phyloP scores from a whole-genome alignment of 768 basidiomycete genomes.

The Clathrus columnatus region DNA sequence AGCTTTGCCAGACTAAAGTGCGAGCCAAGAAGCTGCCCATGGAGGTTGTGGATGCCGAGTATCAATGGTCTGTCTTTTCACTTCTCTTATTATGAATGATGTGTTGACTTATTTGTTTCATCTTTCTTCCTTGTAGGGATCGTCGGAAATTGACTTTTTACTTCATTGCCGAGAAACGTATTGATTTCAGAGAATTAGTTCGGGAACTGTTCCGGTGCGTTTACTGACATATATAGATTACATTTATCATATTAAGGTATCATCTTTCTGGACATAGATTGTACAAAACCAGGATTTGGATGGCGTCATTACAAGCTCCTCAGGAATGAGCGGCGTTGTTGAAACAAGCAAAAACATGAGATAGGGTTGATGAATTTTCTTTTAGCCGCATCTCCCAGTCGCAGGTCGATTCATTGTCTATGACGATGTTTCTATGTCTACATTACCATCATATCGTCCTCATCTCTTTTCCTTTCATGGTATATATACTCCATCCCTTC shows the following conservation, averaged over 20 bases:
- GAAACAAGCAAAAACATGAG: neutral
- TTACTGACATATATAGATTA: neutral
- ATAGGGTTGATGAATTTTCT: neutral
- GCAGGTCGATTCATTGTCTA: too few relatives aligned
- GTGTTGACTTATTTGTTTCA: neutral
- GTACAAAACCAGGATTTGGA: constrained; percentile 95
- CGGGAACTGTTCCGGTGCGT: constrained; percentile 84
- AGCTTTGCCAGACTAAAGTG: constrained; percentile 87
- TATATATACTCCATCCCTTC: too few relatives aligned
- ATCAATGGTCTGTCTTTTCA: constrained; percentile 70
- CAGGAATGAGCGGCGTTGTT: constrained; percentile 5
- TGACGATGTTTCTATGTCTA: too few relatives aligned
- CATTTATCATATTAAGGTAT: neutral
- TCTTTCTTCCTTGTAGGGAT: constrained; percentile 49
- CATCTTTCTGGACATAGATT: constrained; percentile 34
- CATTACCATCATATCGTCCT: too few relatives aligned
- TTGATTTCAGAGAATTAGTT: constrained; percentile 94
- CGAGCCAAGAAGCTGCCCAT: constrained; percentile 91
- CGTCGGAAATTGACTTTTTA: constrained; percentile 98
- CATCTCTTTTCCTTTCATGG: too few relatives aligned
- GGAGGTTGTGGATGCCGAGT: constrained; percentile 98
- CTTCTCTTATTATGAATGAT: neutral
- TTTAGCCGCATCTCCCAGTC: too few relatives aligned
- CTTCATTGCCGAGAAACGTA: constrained; percentile 91
- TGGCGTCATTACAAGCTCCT: constrained; percentile 51